Evolutionary conservation across 176 grass and related monocot species (phyloP).

Genomic region (Carex parvula): DNA sequence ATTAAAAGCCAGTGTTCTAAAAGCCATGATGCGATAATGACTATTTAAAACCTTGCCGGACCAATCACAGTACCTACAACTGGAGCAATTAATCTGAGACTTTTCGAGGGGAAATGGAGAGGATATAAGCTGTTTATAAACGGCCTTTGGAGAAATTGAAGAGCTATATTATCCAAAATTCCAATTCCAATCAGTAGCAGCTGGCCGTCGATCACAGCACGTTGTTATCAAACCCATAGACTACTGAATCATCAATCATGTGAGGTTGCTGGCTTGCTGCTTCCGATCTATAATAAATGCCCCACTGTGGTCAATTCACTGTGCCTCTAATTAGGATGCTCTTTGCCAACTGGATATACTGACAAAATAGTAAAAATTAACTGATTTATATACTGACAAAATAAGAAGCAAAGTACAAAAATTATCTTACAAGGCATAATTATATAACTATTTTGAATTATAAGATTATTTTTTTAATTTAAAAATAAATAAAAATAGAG

Average conservation of each 20-base stretch:
- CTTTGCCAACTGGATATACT: neutral
- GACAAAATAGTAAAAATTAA: neutral
- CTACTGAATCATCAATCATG: constrained; percentile 4
- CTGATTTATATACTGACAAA: neutral
- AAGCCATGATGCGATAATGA: no score
- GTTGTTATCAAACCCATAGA: neutral
- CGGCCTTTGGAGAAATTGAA: neutral
- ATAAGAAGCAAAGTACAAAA: neutral
- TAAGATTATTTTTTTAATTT: neutral
- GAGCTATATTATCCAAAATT: neutral
- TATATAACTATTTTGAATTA: neutral
- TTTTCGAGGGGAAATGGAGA: no score
- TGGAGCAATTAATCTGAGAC: no score
- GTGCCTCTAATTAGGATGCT: neutral
- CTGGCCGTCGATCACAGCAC: neutral
- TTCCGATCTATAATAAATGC: neutral
- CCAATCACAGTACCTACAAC: neutral
- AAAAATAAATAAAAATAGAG: no score
- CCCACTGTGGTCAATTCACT: neutral
- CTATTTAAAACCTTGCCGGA: no score
- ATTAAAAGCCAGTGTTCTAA: no score
- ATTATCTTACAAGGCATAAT: neutral
- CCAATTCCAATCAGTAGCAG: constrained; percentile 2
- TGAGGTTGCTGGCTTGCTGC: constrained; percentile 9
- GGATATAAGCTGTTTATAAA: neutral